Conservation (phyloP, 2,329 filamentous ascomycete species). For the Colletotrichum scovillei region DNA sequence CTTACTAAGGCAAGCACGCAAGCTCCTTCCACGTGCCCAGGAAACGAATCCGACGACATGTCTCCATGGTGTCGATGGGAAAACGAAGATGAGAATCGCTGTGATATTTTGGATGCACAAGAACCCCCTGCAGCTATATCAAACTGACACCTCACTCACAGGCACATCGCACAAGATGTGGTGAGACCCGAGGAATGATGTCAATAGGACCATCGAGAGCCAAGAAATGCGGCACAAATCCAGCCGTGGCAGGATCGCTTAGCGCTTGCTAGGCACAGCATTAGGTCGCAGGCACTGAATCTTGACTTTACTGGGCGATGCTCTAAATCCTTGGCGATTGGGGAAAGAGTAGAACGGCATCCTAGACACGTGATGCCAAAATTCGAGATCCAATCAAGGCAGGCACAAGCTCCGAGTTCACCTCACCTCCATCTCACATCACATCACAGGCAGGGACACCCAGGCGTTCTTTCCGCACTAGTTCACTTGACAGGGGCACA, state of each 20-base stretch:
- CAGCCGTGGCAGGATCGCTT: not conserved
- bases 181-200: not conserved
- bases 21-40: not conserved
- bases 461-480: not conserved
- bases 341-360: not conserved
- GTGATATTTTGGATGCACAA: not conserved
- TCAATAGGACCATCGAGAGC: slow-evolving; percentile 12
- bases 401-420: not conserved
- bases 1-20: not conserved
- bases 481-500: not conserved
- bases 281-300: not conserved
- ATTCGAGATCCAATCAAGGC: not conserved
- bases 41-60: not conserved
- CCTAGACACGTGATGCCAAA: not conserved
- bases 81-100: not conserved
- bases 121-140: not conserved
- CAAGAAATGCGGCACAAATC: slow-evolving; percentile 21
- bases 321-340: not conserved
- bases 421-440: not conserved
- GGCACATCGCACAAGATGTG: no score
- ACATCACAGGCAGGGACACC: not conserved
- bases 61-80: not conserved
- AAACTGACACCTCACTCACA: not conserved
- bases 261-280: slow-evolving; percentile 17
- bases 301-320: slow-evolving; percentile 21